These are phyloP conservation scores for Cladosporium cucumerinum DNA, from an alignment of 2,329 filamentous ascomycete genomes.

Conservation along the genomic window DNA sequence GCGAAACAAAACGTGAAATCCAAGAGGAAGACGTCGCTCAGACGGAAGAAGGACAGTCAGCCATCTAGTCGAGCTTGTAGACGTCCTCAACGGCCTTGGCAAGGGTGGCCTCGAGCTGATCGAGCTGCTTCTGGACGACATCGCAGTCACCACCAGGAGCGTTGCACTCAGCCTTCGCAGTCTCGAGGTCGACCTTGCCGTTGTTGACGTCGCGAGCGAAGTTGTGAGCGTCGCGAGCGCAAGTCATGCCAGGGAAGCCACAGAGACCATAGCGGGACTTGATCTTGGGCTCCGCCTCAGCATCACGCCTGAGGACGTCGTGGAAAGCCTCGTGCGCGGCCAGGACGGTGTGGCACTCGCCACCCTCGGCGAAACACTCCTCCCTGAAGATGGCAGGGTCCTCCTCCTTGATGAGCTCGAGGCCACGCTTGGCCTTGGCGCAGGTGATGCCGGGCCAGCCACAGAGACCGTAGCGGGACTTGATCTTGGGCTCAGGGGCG, in stretches of 20 bases:
- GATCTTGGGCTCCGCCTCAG: conserved; percentile 19
- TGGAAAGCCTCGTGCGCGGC: conserved; percentile 27
- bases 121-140: conserved; percentile 18
- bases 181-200: conserved; percentile 3
- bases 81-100: conserved; percentile 12
- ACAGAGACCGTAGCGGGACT: conserved; percentile 30
- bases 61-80: conserved; percentile 4
- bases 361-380: conserved; percentile 23
- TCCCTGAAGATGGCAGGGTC: conserved; percentile 20
- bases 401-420: conserved; percentile 19
- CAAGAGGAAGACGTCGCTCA: neutral
- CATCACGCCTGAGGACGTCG: conserved; percentile 24
- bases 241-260: conserved; percentile 10
- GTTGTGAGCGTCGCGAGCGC: conserved; percentile 11
- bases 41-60: neutral
- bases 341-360: conserved; percentile 28
- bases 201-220: neutral
- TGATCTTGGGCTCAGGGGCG: conserved; percentile 31
- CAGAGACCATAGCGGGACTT: conserved; percentile 1
- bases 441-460: conserved; percentile 40
- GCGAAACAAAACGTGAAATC: neutral
- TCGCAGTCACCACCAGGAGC: conserved; percentile 21
- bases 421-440: conserved; percentile 43
- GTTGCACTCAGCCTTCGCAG: conserved; percentile 20
- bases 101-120: conserved; percentile 21